Percentiles rank a stretch among this genome's conserved stretches.
These are phyloP conservation scores for Leccinum barrowsii DNA, from an alignment of 768 basidiomycete genomes.

Conservation along the genomic window DNA sequence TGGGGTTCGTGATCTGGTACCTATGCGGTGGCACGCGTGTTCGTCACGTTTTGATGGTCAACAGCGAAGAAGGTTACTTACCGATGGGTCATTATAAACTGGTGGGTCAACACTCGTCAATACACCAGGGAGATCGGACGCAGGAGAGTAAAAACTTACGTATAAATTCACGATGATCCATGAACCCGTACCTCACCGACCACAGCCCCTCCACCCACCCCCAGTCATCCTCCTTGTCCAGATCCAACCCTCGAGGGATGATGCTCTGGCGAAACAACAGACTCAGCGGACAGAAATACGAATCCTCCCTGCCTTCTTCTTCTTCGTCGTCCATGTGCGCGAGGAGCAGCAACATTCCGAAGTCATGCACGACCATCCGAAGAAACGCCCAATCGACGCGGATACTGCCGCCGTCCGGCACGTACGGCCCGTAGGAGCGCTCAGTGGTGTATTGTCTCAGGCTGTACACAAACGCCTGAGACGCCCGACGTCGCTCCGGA, in stretches of 20 bases:
- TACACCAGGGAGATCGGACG: not conserved
- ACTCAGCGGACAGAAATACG: conserved; percentile 41
- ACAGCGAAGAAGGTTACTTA: conserved; percentile 7
- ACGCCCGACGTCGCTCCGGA: conserved; percentile 32
- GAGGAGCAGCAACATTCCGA: conserved; percentile 45
- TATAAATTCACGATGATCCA: conserved; percentile 63
- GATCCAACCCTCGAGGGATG: conserved; percentile 37
- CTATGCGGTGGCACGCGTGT: conserved; percentile 14
- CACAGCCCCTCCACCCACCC: conserved; percentile 51
- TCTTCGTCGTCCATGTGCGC: conserved; percentile 37
- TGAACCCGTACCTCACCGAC: conserved; percentile 63
- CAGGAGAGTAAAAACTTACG: conserved; percentile 38
- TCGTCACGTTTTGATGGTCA: not conserved
- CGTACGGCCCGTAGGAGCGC: conserved; percentile 57
- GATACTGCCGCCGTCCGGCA: conserved; percentile 37
- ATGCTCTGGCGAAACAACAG: conserved; percentile 52
- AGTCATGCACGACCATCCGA: conserved; percentile 50
- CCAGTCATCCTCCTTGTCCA: conserved; percentile 32
- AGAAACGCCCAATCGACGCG: conserved; percentile 60
- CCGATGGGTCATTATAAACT: conserved; percentile 50
- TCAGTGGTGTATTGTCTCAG: conserved; percentile 51
- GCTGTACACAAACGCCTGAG: conserved; percentile 59
- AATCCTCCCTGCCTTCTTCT: conserved; percentile 23
- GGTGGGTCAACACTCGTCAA: conserved; percentile 2
- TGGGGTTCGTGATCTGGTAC: conserved; percentile 31